Conservation (phyloP, 768 basidiomycete species). For the Termitomyces sp. region DNA sequence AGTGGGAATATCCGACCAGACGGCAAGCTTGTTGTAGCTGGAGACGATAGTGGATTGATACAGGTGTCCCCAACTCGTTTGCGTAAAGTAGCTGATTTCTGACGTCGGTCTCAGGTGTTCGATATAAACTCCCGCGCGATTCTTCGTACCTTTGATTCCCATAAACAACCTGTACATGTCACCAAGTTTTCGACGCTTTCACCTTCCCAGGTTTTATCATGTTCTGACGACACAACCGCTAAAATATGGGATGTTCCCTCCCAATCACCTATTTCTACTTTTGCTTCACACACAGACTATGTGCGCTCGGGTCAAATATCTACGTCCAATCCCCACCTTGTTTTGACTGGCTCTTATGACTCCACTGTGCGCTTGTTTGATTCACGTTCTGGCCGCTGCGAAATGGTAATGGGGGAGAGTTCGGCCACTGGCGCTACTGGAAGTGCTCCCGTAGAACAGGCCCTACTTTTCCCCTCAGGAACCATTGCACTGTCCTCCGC, state of each 20-base stretch:
- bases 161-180: constrained; percentile 96
- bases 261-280: constrained; percentile 72
- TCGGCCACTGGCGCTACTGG: constrained; percentile 25
- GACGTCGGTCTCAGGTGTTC: constrained; percentile 59
- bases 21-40: constrained; percentile 93
- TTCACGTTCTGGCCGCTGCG: constrained; percentile 74
- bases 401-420: constrained; percentile 72
- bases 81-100: background rate
- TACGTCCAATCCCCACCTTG: constrained; percentile 72
- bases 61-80: constrained; percentile 42
- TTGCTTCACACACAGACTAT: constrained; percentile 89
- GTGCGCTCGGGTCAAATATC: constrained; percentile 92
- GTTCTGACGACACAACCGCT: constrained; percentile 94
- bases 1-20: constrained; percentile 87
- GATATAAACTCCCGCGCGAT: constrained; percentile 93
- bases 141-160: constrained; percentile 85
- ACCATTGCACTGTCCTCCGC: constrained; percentile 82
- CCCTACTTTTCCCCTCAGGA: constrained; percentile 88
- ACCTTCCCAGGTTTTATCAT: constrained; percentile 85
- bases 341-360: constrained; percentile 95
- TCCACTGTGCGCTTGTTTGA: constrained; percentile 88
- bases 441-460: constrained; percentile 81
- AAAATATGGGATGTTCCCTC: constrained; percentile 96
- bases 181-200: constrained; percentile 83
- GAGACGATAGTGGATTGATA: constrained; percentile 90